Base-by-base conservation (phyloP, 2,329 filamentous ascomycete genomes). In the Penicillium nordicum region DNA sequence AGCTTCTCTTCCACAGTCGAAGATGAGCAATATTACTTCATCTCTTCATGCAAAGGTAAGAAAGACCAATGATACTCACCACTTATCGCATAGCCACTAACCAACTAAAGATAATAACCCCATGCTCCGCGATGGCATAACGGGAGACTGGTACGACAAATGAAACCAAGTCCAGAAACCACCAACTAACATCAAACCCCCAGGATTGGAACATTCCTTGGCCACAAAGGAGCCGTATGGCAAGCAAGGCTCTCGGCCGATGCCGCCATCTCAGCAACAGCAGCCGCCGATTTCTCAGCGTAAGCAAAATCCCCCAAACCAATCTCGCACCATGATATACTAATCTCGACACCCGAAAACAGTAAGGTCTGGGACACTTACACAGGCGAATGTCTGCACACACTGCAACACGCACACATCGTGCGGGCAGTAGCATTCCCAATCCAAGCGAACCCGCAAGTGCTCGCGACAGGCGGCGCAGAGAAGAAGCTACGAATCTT, bases 331-430 rank as follows among this genome's bases (percentile, higher is more conserved):
- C 49, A 48, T 34, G 49, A 49, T 42, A 63, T 70, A 25, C 43
- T 53, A 44, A 55, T 3, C 29, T 32, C 79, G 66, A 78, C 59
- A 16, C 53, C 18, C 16, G 40, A n/a, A n/a, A 59, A 61, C 63
- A 95, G 91, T 47, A 97, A 95, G 75, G 88, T 99, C 50, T 99
- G 95, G 94, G 92, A 99, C 69, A 96, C 94, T 0, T 90, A 95
- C 69, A 94, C 90, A 0, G 95, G 95, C 67, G 92, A 97, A 77
- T 86, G 90, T 47, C 82, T 96, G 41, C 88, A 89, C 69, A 92
- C 90, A 4, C 83, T 99, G 36, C 87, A 93, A 70, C 94, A 99
- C 74, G 86, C 92, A 62, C 94, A 99, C 74, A 97, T 99, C 63
- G 94, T 97, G 59, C 90, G 94, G 61, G 90, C 93, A 38, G 85